phyloP scores from a whole-genome alignment of 768 basidiomycete species.

The Piloderma croceum region DNA sequence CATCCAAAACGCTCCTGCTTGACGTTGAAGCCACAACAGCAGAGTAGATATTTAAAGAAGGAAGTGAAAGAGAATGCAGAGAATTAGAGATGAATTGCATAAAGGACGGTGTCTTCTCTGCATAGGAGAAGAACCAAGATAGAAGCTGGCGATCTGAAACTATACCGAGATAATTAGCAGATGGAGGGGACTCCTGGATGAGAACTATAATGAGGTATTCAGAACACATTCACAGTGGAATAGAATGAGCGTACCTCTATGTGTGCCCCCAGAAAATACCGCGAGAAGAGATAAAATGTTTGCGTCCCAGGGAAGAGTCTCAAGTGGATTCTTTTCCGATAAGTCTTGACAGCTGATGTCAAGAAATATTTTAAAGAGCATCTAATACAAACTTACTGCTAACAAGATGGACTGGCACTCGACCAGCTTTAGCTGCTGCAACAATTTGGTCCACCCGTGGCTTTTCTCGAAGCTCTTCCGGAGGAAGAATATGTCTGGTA shows the following conservation, averaged over 20 bases:
- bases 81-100: constrained; percentile 47
- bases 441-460: constrained; percentile 64
- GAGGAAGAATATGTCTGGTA: constrained; percentile 61
- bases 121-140: constrained; percentile 58
- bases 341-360: constrained; percentile 59
- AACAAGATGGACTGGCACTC: constrained; percentile 68
- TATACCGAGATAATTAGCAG: constrained; percentile 54
- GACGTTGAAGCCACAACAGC: constrained; percentile 62
- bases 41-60: constrained; percentile 57
- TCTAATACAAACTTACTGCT: constrained; percentile 52
- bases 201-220: constrained; percentile 37
- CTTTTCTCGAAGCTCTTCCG: constrained; percentile 55
- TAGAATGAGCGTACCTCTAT: constrained; percentile 47
- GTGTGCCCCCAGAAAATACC: constrained; percentile 64
- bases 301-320: constrained; percentile 56
- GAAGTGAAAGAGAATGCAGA: constrained; percentile 51
- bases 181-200: constrained; percentile 42
- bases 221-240: neutral
- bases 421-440: constrained; percentile 66
- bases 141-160: constrained; percentile 73
- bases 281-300: constrained; percentile 57
- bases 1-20: constrained; percentile 61
- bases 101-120: constrained; percentile 41
- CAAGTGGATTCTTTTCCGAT: constrained; percentile 79
- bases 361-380: constrained; percentile 2